Conservation (phyloP, 225 moss, liverwort and hornwort species). For the Climacium dendroides region DNA sequence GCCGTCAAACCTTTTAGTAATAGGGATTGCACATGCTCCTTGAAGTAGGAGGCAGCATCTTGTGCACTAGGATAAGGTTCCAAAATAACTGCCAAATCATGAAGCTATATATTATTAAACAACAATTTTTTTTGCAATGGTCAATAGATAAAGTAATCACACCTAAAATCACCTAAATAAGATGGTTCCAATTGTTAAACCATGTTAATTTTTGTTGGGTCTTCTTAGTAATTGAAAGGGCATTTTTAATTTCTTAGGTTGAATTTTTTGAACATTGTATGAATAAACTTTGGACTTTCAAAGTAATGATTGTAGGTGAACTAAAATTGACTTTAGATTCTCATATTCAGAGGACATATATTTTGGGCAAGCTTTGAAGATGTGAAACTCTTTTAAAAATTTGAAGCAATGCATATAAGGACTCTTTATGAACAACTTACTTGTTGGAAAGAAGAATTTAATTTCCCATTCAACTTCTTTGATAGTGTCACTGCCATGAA, state of each 20-base stretch:
- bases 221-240: neutral
- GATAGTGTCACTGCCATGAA: constrained; percentile 71
- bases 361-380: rapidly evolving
- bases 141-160: neutral
- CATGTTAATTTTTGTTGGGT: too few relatives aligned
- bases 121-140: neutral
- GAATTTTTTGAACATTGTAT: neutral
- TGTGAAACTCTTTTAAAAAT: neutral
- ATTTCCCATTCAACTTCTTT: constrained; percentile 61
- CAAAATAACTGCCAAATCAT: constrained; percentile 40
- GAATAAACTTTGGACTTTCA: neutral
- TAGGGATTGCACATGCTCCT: constrained; percentile 50
- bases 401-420: rapidly evolving
- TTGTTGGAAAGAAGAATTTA: constrained; percentile 82
- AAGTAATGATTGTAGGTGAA: too few relatives aligned
- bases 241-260: too few relatives aligned
- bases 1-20: constrained; percentile 69
- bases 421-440: neutral
- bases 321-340: neutral
- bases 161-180: too few relatives aligned
- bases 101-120: neutral
- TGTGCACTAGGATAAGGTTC: constrained; percentile 64
- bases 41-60: constrained; percentile 48
- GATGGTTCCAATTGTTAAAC: rapidly evolving
- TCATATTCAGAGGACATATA: too few relatives aligned